phyloP scores from a whole-genome alignment of 1,284 basidiomycete species.

The Ustilago shanxiensis region DNA sequence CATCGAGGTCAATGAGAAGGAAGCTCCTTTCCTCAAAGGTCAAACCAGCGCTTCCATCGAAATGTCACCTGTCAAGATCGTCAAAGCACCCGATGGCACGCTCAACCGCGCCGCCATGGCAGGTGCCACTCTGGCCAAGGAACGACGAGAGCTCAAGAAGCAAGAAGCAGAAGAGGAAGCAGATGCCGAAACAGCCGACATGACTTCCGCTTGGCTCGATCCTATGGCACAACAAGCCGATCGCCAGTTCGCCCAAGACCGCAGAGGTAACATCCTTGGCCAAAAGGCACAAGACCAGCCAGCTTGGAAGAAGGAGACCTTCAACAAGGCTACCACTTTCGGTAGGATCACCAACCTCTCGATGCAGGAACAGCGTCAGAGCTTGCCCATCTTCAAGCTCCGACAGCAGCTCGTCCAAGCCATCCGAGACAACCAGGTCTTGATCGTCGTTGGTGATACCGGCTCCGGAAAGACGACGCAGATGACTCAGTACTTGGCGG shows the following conservation, averaged over 20 bases:
- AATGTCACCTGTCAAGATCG: constrained; percentile 91
- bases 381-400: constrained; percentile 94
- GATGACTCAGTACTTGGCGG: constrained; percentile 92
- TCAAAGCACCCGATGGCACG: constrained; percentile 77
- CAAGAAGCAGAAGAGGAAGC: constrained; percentile 94
- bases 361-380: constrained; percentile 92
- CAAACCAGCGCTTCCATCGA: constrained; percentile 96
- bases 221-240: constrained; percentile 93
- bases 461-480: constrained; percentile 90
- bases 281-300: constrained; percentile 86
- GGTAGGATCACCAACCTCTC: constrained; percentile 90
- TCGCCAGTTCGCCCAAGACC: constrained; percentile 91
- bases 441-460: constrained; percentile 92
- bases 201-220: constrained; percentile 95
- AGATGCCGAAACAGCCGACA: constrained; percentile 91
- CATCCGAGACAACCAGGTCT: constrained; percentile 92
- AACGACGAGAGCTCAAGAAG: constrained; percentile 91
- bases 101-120: constrained; percentile 94
- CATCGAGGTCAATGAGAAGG: constrained; percentile 95
- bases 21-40: constrained; percentile 94
- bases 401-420: constrained; percentile 92
- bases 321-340: constrained; percentile 97
- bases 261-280: constrained; percentile 83
- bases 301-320: constrained; percentile 90
- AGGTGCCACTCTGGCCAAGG: constrained; percentile 92